Conservation (phyloP, 768 basidiomycete species). For the Boletus sensibilis region DNA sequence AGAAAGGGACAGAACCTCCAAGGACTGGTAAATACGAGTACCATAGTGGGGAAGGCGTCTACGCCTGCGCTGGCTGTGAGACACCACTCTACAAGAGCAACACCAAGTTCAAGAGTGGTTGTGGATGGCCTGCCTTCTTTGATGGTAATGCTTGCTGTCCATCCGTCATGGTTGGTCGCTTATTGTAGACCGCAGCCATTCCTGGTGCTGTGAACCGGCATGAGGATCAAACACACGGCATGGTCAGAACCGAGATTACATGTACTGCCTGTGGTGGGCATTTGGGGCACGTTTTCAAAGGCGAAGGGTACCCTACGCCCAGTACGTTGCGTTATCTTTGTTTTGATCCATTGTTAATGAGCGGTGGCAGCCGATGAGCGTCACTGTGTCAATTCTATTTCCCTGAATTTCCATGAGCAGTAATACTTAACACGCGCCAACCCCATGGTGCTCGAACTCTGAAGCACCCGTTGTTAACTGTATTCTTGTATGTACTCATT, state of each 20-base stretch:
- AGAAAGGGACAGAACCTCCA: slow-evolving; percentile 84
- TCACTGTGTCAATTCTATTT: slow-evolving; percentile 89
- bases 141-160: slow-evolving; percentile 56
- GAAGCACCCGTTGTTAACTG: background rate
- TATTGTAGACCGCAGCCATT: slow-evolving; percentile 54
- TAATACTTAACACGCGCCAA: background rate
- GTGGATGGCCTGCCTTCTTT: slow-evolving; percentile 98
- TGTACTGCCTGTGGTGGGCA: slow-evolving; percentile 92
- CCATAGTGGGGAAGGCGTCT: slow-evolving; percentile 62
- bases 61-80: slow-evolving; percentile 75
- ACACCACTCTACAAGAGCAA: slow-evolving; percentile 84
- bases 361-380: slow-evolving; percentile 65
- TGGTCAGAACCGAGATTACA: slow-evolving; percentile 79
- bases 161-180: background rate
- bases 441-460: background rate
- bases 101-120: slow-evolving; percentile 91
- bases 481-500: background rate
- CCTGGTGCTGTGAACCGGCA: slow-evolving; percentile 85
- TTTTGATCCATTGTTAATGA: background rate
- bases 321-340: slow-evolving; percentile 44
- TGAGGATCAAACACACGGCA: slow-evolving; percentile 66
- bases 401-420: slow-evolving; percentile 65
- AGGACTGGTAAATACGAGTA: slow-evolving; percentile 82
- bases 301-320: slow-evolving; percentile 79
- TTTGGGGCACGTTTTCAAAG: slow-evolving; percentile 94